Base-by-base conservation (phyloP, 495 filamentous ascomycete species). In the Aspergillus cristatus region DNA sequence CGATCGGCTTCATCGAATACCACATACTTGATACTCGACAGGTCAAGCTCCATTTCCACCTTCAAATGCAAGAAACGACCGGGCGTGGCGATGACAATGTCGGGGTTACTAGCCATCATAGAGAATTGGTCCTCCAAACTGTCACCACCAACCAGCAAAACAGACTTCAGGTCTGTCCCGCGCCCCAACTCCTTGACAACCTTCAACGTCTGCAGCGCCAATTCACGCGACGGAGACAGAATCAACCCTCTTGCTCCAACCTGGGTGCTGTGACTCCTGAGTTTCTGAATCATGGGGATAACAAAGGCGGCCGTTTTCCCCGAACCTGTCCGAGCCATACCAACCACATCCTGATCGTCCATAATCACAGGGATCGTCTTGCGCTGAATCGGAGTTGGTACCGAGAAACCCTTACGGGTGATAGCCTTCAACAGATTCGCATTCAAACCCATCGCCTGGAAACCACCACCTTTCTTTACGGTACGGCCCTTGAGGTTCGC, bases 231-330 rank as follows among this genome's bases (percentile, higher is more conserved):
- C 1, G 91, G 91, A 17, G 89, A 94, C 48, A 99, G 49, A 25
- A 99, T 79, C 38, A 97, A 63, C 8, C 77, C 93, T 46, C 91
- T 71, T 25, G 86, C 75, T 17, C 91, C 91, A 43, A 97, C 75
- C 53, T 77, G 79, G 7, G 78, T 77, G 50, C 82, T 94, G 52
- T 99, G 91, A n/a, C 74, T 70, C 60, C 86, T 93, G 44, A 99
- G 67, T 37, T 82, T 85, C 66, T 97, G 83, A 42, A 99, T 84
- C 89, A 98, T 91, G 29, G 91, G 91, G 40, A 98, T 90, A 4
- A 98, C 86, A 56, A 98, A 98, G 11, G 91, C 90, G 1, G 90
- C 91, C 1, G 89, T 95, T 66, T 98, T 98, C 57, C 91, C 91
- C 26, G 86, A 94, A 56, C 91, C 91, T 14, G 91, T 98, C 34